phyloP scores from a whole-genome alignment of 75 land plant genomes.

The Cunninghamia lanceolata region DNA sequence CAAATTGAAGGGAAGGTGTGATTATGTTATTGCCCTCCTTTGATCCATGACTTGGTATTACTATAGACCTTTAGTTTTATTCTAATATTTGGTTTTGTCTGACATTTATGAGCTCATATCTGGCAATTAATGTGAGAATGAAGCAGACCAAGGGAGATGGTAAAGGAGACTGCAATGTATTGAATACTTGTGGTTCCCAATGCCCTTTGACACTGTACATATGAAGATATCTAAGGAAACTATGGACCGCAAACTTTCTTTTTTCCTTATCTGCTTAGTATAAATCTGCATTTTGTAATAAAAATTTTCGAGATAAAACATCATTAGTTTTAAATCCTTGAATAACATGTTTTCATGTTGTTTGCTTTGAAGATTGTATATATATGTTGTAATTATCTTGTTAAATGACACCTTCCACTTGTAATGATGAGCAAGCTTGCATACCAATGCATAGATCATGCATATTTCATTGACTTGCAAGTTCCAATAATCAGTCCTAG shows the following conservation, averaged over 20 bases:
- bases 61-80: not conserved
- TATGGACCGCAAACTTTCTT: not conserved
- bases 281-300: not conserved
- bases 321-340: not conserved
- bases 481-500: not conserved
- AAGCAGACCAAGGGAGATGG: not conserved
- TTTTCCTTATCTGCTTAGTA: not conserved
- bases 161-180: not conserved
- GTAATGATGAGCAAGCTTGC: not conserved
- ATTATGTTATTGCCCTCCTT: not conserved
- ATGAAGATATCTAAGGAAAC: not conserved
- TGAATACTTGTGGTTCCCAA: not conserved
- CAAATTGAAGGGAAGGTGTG: constrained; percentile 91
- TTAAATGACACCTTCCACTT: not conserved
- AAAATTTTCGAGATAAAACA: not conserved
- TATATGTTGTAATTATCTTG: not conserved
- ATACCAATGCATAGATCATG: not conserved
- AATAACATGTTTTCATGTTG: not conserved
- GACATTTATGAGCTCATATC: not conserved
- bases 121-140: not conserved
- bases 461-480: not conserved
- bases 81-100: not conserved
- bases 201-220: not conserved
- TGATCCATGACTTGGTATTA: not conserved
- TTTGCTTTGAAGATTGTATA: not conserved